Percentiles rank a stretch among this genome's conserved stretches.
phyloP scores from a whole-genome alignment of 202 grass and related monocot species.

The Musa balbisiana region DNA sequence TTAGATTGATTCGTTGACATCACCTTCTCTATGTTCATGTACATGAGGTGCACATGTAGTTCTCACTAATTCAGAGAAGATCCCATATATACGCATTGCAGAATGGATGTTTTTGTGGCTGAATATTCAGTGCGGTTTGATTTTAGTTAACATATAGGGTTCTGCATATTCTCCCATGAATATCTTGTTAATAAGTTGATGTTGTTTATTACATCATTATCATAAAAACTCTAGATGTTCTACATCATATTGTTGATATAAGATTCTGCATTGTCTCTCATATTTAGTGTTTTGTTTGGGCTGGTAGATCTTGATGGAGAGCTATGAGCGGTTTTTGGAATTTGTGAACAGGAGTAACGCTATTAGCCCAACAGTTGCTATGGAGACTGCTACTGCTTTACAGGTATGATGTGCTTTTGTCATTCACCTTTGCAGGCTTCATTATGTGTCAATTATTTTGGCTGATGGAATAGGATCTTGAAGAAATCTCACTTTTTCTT shows the following conservation, averaged over 20 bases:
- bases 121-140: no score
- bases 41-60: no score
- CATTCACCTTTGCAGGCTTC: conserved; percentile 6
- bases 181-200: no score
- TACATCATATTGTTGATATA: neutral
- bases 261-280: neutral
- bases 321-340: conserved; percentile 83
- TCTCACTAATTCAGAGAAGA: no score
- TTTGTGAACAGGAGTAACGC: conserved; percentile 92
- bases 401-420: conserved; percentile 34
- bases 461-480: neutral
- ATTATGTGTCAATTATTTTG: neutral
- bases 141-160: no score
- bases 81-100: no score
- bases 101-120: no score
- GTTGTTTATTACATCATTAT: no score
- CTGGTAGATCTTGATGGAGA: conserved; percentile 71
- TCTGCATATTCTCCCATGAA: no score
- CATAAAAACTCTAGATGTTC: no score
- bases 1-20: no score
- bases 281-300: conserved; percentile 10
- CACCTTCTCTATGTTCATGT: no score
- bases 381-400: conserved; percentile 91
- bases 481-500: neutral
- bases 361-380: conserved; percentile 77